Evolutionary conservation across 106 monocot species (phyloP).

Genomic region (Dendrobium huoshanense): DNA sequence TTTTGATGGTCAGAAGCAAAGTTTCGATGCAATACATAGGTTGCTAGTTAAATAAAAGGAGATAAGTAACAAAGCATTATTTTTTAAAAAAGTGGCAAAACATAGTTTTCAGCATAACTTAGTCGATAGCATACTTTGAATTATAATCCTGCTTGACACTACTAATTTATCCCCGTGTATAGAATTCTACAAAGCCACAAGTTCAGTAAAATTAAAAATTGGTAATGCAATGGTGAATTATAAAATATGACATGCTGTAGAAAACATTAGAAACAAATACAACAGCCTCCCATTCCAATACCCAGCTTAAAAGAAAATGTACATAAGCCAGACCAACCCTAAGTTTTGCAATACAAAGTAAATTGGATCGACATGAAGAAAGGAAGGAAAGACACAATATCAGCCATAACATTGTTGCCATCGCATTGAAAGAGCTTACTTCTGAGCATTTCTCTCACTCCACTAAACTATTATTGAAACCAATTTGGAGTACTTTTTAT

Average conservation of each 20-base stretch:
- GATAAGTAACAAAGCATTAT: background rate
- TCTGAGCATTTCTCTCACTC: background rate
- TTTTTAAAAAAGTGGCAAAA: background rate
- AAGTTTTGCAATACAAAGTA: background rate
- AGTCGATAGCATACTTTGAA: background rate
- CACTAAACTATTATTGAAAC: background rate
- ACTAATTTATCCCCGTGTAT: background rate
- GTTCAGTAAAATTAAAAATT: background rate
- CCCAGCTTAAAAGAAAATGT: background rate
- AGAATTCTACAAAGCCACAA: background rate
- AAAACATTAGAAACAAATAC: background rate
- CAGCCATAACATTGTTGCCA: background rate
- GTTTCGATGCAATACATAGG: background rate
- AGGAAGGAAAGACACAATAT: background rate
- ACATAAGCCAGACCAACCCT: background rate
- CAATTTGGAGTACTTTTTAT: background rate
- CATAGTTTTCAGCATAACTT: background rate
- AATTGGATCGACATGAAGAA: background rate
- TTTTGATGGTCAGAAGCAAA: background rate
- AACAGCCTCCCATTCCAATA: background rate
- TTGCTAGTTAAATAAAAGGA: background rate
- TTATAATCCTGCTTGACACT: background rate
- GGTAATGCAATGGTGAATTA: background rate
- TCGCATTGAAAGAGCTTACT: background rate
- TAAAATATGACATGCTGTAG: background rate